phyloP scores from a whole-genome alignment of 768 basidiomycete species.

The Boletus tomentosulus region DNA sequence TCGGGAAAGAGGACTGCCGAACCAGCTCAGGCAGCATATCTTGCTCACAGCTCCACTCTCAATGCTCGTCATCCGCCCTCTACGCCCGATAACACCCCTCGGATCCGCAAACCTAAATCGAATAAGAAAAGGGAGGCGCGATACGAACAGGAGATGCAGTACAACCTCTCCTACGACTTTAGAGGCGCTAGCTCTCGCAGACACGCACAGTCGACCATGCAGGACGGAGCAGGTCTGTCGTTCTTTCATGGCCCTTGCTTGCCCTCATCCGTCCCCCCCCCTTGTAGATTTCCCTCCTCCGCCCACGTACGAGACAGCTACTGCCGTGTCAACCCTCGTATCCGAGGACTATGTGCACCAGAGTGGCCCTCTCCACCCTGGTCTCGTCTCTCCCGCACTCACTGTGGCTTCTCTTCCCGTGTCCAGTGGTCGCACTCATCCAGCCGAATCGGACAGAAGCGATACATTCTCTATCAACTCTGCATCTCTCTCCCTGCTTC shows the following conservation, averaged over 20 bases:
- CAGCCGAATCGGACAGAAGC: slow-evolving; percentile 20
- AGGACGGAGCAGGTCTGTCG: slow-evolving; percentile 31
- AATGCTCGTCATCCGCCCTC: slow-evolving; percentile 48
- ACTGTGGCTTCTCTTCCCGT: slow-evolving; percentile 26
- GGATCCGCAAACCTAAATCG: slow-evolving; percentile 33
- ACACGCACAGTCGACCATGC: slow-evolving; percentile 24
- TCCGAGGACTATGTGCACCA: slow-evolving; percentile 37
- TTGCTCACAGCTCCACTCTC: slow-evolving; percentile 51
- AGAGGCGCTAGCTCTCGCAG: slow-evolving; percentile 28
- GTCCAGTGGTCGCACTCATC: slow-evolving; percentile 5
- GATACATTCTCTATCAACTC: slow-evolving; percentile 20
- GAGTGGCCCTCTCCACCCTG: slow-evolving; percentile 22
- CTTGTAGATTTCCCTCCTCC: slow-evolving; percentile 65
- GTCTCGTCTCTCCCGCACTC: slow-evolving; percentile 21
- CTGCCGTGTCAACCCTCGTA: slow-evolving; percentile 40
- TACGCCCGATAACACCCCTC: slow-evolving; percentile 50
- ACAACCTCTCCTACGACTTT: slow-evolving; percentile 31
- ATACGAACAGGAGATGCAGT: slow-evolving; percentile 42
- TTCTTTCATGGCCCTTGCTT: neutral
- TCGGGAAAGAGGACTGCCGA: slow-evolving; percentile 31
- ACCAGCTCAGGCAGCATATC: slow-evolving; percentile 45
- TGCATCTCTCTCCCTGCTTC: slow-evolving; percentile 14
- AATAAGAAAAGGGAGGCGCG: slow-evolving; percentile 43
- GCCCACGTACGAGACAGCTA: slow-evolving; percentile 62
- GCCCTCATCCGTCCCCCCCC: slow-evolving; percentile 16